Evolutionary conservation across 192 early-diverging fungal genomes (phyloP).

Genomic region (Mycoemilia scoparia): DNA sequence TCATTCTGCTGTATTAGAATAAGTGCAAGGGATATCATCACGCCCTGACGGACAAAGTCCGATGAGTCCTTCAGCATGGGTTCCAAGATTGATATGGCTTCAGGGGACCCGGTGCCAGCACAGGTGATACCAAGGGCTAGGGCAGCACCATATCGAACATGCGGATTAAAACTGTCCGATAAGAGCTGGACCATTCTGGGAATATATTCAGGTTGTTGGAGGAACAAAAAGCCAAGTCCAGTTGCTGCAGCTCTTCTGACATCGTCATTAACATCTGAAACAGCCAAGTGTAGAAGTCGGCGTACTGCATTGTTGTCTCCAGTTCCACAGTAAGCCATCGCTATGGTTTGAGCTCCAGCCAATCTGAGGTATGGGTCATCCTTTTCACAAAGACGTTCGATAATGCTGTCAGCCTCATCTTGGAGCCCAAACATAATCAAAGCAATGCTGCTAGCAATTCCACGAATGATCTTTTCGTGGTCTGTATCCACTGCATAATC

Average conservation of each 20-base stretch:
- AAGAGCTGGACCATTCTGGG: conserved; percentile 96
- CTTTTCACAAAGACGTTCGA: conserved; percentile 67
- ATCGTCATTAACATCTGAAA: conserved; percentile 96
- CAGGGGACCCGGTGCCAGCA: conserved; percentile 79
- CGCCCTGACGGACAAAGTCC: conserved; percentile 95
- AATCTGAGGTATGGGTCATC: conserved; percentile 93
- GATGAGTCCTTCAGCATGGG: conserved; percentile 95
- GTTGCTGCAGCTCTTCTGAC: conserved; percentile 98
- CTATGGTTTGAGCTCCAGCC: conserved; percentile 91
- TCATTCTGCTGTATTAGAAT: conserved; percentile 95
- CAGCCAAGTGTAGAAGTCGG: conserved; percentile 87
- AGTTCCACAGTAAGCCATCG: conserved; percentile 96
- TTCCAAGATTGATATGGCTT: conserved; percentile 84
- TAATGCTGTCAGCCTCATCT: conserved; percentile 80
- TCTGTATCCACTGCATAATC: conserved; percentile 96
- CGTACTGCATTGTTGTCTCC: conserved; percentile 94
- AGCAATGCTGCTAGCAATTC: conserved; percentile 81
- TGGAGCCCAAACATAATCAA: conserved; percentile 95
- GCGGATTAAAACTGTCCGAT: conserved; percentile 95
- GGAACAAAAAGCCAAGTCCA: conserved; percentile 85
- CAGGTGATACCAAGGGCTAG: conserved; percentile 94
- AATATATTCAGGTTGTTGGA: conserved; percentile 85
- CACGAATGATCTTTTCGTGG: conserved; percentile 99
- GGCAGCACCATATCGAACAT: conserved; percentile 92
- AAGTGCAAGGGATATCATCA: conserved; percentile 86